These are phyloP conservation scores for Turnera subulata DNA, from an alignment of 345 rosid species.

Conservation along the genomic window DNA sequence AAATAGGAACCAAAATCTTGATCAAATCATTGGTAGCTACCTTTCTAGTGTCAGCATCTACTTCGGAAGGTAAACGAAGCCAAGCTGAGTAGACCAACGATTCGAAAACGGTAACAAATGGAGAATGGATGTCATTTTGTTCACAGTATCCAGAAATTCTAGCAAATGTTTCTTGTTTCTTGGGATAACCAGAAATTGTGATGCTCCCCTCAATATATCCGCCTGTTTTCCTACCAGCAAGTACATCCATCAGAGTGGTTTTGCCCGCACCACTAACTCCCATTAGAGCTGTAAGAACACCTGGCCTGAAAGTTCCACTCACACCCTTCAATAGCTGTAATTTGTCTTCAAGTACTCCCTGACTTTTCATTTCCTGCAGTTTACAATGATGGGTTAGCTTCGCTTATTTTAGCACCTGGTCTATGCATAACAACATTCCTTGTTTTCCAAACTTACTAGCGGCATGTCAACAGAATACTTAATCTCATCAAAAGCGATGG, in stretches of 20 bases:
- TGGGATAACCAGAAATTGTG: constrained; percentile 63
- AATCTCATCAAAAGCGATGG: constrained; percentile 50
- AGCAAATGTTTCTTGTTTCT: constrained; percentile 84
- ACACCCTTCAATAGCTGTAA: constrained; percentile 66
- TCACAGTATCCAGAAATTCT: constrained; percentile 81
- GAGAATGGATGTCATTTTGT: constrained; percentile 79
- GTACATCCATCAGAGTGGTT: constrained; percentile 85
- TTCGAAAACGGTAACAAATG: constrained; percentile 68
- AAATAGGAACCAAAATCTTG: no score
- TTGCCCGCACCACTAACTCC: constrained; percentile 89
- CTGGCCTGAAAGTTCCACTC: constrained; percentile 80
- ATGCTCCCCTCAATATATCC: constrained; percentile 70
- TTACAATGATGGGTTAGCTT: constrained; percentile 1
- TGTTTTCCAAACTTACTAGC: constrained; percentile 33
- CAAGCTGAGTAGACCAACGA: constrained; percentile 75
- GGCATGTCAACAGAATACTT: constrained; percentile 78
- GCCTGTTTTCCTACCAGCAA: constrained; percentile 84
- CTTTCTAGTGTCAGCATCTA: constrained; percentile 47
- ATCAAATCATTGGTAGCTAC: constrained; percentile 9
- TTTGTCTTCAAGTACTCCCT: constrained; percentile 52
- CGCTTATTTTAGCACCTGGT: background rate
- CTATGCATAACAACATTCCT: background rate
- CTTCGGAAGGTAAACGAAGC: constrained; percentile 55
- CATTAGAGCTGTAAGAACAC: constrained; percentile 78
- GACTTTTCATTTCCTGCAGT: constrained; percentile 50